A percentile compares a stretch with the other conserved stretches of the same genome.
These are phyloP conservation scores for Rhodotorula babjevae DNA, from an alignment of 768 basidiomycete genomes.

Conservation along the genomic window DNA sequence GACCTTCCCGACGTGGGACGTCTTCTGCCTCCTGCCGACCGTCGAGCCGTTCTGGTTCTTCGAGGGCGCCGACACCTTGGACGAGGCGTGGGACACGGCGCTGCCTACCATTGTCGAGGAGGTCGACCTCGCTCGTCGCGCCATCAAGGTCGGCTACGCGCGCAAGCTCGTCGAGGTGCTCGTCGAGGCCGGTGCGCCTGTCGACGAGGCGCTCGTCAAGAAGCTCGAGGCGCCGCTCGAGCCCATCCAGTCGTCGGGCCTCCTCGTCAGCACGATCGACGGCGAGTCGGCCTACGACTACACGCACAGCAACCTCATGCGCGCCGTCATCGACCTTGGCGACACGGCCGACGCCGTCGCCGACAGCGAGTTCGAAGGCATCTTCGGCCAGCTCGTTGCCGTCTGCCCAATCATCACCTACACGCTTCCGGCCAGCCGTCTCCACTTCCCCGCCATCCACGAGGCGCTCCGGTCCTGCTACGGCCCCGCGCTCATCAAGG, in stretches of 20 bases:
- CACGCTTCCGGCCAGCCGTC: neutral
- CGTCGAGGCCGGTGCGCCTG: neutral
- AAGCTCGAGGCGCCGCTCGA: neutral
- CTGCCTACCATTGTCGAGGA: neutral
- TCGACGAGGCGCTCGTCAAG: neutral
- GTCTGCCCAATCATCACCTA: accelerated
- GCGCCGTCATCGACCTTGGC: neutral
- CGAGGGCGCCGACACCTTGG: neutral
- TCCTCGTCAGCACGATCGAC: neutral
- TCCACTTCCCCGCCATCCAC: no score
- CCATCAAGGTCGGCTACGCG: neutral
- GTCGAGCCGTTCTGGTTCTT: neutral
- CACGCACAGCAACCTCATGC: no score
- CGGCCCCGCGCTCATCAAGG: no score
- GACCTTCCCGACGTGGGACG: neutral
- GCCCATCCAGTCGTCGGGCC: no score
- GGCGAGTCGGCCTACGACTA: neutral
- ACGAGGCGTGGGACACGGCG: neutral
- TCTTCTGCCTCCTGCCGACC: neutral
- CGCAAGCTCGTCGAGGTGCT: neutral
- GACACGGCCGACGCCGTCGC: neutral
- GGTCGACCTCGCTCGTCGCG: neutral
- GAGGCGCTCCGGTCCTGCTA: no score
- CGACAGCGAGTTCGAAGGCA: neutral
- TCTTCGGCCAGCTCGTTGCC: neutral